Evolutionary conservation across 805 yeast genomes (phyloP).

Genomic region (Ogataea philodendri): DNA sequence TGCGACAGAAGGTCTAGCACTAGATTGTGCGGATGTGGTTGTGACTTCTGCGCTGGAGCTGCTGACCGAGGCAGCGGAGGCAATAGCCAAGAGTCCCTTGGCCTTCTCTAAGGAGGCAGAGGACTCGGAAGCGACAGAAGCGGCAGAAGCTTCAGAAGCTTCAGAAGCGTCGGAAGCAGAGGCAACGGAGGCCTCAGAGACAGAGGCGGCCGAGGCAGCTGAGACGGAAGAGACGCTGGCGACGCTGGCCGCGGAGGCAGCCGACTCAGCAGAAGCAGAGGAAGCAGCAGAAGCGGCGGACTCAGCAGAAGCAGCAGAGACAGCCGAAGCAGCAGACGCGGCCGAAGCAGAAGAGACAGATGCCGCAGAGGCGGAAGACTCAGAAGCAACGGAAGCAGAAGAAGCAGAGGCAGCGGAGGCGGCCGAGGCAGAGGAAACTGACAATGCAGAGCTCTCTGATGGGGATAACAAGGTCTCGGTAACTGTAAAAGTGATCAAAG

Average conservation of each 20-base stretch:
- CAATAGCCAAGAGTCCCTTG: constrained; percentile 23
- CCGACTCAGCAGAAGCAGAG: constrained; percentile 29
- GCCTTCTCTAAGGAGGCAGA: constrained; percentile 16
- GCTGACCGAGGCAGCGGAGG: constrained; percentile 26
- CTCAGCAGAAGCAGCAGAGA: constrained; percentile 19
- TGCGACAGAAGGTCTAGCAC: constrained; percentile 25
- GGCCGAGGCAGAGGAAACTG: constrained; percentile 22
- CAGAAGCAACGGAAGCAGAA: constrained; percentile 19
- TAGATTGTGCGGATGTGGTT: constrained; percentile 25
- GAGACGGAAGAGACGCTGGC: constrained; percentile 21
- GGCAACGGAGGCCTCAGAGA: constrained; percentile 16
- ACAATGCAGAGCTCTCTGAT: constrained; percentile 38
- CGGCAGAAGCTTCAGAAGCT: constrained; percentile 18
- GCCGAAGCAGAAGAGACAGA: constrained; percentile 20
- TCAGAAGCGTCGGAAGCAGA: constrained; percentile 19
- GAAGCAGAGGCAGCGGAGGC: constrained; percentile 24
- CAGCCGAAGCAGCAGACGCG: constrained; percentile 22
- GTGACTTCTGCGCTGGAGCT: constrained; percentile 22
- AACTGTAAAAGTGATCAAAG: constrained; percentile 43
- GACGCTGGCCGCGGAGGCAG: constrained; percentile 25
- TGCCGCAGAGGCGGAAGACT: constrained; percentile 19
- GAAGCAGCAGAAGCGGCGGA: constrained; percentile 32
- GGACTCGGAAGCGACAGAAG: constrained; percentile 24
- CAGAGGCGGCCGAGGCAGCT: constrained; percentile 19
- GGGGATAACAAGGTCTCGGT: constrained; percentile 48